Conservation (phyloP, 2,329 filamentous ascomycete species). For the Trichophyton simii region DNA sequence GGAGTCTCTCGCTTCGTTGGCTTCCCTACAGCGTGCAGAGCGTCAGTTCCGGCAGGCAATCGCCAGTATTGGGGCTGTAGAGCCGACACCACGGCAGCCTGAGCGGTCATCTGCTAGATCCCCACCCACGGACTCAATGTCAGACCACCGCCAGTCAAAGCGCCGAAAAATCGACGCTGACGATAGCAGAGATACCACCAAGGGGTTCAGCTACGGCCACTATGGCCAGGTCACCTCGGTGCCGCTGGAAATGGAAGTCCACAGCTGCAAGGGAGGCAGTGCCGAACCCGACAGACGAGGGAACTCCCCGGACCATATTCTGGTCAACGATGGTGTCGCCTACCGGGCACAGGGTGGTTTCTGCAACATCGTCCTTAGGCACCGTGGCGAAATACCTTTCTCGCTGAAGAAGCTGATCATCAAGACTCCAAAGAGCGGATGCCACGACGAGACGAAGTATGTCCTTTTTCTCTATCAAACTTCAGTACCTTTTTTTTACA, state of each 20-base stretch:
- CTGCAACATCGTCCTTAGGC: conserved; percentile 75
- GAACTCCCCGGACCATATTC: conserved; percentile 66
- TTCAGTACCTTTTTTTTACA: conserved; percentile 4
- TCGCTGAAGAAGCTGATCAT: conserved; percentile 76
- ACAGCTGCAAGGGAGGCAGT: conserved; percentile 65
- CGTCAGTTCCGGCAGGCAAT: background rate
- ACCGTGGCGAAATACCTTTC: conserved; percentile 70
- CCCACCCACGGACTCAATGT: background rate
- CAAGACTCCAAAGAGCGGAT: conserved; percentile 56
- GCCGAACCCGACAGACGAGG: conserved; percentile 30
- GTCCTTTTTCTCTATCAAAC: conserved; percentile 25
- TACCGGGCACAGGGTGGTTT: conserved; percentile 82
- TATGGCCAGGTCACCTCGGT: conserved; percentile 81
- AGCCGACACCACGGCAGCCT: background rate
- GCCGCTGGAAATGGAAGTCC: conserved; percentile 69
- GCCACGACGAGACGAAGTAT: conserved; percentile 65
- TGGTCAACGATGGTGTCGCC: conserved; percentile 68
- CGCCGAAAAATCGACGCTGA: conserved; percentile 60
- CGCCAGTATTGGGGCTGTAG: background rate
- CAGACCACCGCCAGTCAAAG: conserved; percentile 36
- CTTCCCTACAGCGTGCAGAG: conserved; percentile 1
- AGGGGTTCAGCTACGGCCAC: conserved; percentile 64
- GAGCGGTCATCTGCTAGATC: background rate
- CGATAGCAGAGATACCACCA: conserved; percentile 34
- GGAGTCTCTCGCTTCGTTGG: background rate